Evolutionary conservation across 2,329 filamentous ascomycete species (phyloP), one percentile per base, ranked within the genome.

Genomic region (Intubia oerlemansii): DNA sequence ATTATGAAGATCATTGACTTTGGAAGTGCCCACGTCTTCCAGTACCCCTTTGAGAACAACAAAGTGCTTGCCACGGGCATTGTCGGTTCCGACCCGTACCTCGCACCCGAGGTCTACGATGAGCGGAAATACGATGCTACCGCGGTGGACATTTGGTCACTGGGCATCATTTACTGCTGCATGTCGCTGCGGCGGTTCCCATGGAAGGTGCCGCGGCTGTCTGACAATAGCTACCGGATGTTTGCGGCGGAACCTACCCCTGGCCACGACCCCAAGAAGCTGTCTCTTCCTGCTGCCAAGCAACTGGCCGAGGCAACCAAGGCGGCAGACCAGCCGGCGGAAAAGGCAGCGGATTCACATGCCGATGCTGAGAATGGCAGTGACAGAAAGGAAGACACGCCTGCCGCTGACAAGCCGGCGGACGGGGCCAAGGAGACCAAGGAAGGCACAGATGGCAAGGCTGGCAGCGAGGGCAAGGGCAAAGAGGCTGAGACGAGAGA

Each of bases 1-100:
- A 95, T 98, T 42, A 92, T 98, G 82, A 98, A 98, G 52, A 78
- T 98, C 38, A 98, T 98, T 43, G 88, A 98, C 49, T 98, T 98
- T 51, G 88, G 88, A 16, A 95, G 84, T 53, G 85, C 88, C 1
- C 84, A 88, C 39, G 85, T 98, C 23, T 98, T 92, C 56, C 73
- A 79, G 43, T 98, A 98, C 58, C 88, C 88, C 0, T 95, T 98
- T 44, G 88, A 98, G 52, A 82, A 73, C 38, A 80, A 80, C 29
- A 69, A 84, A 33, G 79, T 88, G 10, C 58, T 74, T 25, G 78
- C 82, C 21, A 73, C 69, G 47, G 82, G 64, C 10, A 66, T 70
- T 36, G 65, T 93, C 54, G 50, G 84, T 58, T 69, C 88, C 8
- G 88, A 98, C 53, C 88, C 88, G 4, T 98, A 98, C 47, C 65